phyloP scores from a whole-genome alignment of 805 yeast species.

The Saccharomycopsis synnaedendra region DNA sequence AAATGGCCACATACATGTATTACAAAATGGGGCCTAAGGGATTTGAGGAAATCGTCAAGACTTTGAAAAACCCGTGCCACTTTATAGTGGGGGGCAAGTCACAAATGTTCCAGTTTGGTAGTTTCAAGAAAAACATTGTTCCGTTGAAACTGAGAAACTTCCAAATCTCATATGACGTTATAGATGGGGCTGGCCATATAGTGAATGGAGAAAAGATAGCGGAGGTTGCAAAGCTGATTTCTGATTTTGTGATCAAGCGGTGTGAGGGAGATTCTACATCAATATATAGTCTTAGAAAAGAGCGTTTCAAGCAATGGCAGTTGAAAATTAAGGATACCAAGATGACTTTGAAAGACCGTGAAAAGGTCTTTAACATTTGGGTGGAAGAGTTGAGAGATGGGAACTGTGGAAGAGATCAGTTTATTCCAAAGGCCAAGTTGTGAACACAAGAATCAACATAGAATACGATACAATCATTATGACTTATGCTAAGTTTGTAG shows the following conservation, averaged over 20 bases:
- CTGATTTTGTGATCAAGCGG: neutral
- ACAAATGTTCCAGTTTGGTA: neutral
- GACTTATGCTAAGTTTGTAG: too few species aligned
- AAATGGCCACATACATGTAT: neutral
- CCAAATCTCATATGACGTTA: neutral
- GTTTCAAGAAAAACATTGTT: neutral
- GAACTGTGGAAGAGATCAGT: too few species aligned
- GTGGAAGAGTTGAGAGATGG: too few species aligned
- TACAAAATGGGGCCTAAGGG: neutral
- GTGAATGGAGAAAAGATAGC: neutral
- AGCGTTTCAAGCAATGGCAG: too few species aligned
- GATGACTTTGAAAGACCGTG: too few species aligned
- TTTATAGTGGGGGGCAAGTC: neutral
- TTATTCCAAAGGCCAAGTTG: too few species aligned
- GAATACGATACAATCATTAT: too few species aligned
- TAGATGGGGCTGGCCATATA: neutral
- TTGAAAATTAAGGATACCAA: too few species aligned
- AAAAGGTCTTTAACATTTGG: too few species aligned
- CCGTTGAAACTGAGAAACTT: neutral
- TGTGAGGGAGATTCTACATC: neutral
- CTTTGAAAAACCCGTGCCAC: neutral
- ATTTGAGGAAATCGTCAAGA: neutral
- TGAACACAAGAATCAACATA: too few species aligned
- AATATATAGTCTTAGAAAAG: too few species aligned
- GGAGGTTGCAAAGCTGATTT: neutral